Percentiles rank a stretch among this genome's conserved stretches.
phyloP scores from a whole-genome alignment of 1,284 basidiomycete genomes.

The Cutaneotrichosporon mucoides region DNA sequence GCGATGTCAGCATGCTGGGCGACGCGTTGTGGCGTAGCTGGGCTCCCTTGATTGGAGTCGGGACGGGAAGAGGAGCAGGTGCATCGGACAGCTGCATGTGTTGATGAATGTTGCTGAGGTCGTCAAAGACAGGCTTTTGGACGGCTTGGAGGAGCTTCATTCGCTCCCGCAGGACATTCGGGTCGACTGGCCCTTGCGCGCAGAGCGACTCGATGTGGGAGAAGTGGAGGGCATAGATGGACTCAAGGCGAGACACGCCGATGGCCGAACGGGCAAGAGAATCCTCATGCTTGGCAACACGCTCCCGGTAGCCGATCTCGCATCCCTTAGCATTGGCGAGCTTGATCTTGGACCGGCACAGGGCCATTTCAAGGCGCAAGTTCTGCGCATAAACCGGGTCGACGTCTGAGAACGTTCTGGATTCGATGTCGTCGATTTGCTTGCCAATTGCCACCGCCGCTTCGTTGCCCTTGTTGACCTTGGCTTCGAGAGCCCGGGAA shows the following conservation, averaged over 20 bases:
- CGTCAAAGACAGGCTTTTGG: background rate
- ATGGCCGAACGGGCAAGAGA: slow-evolving; percentile 54
- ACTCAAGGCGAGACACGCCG: slow-evolving; percentile 69
- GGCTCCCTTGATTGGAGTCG: slow-evolving; percentile 2
- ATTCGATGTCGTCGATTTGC: slow-evolving; percentile 71
- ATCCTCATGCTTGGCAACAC: slow-evolving; percentile 63
- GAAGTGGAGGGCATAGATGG: slow-evolving; percentile 66
- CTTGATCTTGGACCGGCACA: slow-evolving; percentile 68
- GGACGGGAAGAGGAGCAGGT: background rate
- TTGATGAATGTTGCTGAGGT: slow-evolving; percentile 2
- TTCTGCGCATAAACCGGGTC: slow-evolving; percentile 69
- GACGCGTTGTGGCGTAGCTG: background rate
- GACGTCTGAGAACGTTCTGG: slow-evolving; percentile 66
- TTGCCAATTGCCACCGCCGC: slow-evolving; percentile 76
- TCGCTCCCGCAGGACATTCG: background rate
- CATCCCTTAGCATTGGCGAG: slow-evolving; percentile 65
- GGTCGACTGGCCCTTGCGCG: slow-evolving; percentile 41
- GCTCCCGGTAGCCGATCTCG: slow-evolving; percentile 62
- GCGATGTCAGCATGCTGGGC: slow-evolving; percentile 5
- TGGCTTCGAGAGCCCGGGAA: slow-evolving; percentile 59
- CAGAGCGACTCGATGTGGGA: slow-evolving; percentile 50
- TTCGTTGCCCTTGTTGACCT: slow-evolving; percentile 66
- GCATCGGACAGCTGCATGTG: background rate
- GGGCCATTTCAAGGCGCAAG: slow-evolving; percentile 66
- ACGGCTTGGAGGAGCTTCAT: background rate